Base-by-base conservation (phyloP, 257 asterid species). In the Solanum neorickii region DNA sequence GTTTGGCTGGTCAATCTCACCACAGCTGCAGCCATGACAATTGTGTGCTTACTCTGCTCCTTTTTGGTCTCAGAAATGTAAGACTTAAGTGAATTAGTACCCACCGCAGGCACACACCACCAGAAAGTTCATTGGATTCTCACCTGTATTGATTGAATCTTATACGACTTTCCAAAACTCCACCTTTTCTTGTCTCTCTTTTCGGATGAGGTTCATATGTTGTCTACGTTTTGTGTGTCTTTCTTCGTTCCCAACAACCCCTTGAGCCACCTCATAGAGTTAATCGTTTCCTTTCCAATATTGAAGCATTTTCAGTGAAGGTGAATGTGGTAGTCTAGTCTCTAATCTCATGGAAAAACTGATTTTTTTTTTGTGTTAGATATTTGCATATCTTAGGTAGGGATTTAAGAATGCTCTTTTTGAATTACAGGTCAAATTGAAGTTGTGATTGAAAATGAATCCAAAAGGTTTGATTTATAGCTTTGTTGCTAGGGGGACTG, bases 381-480 rank as follows among this genome's bases (percentile, higher is more conserved):
- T 27, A 27, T 86, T 39, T 86, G 46, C 59, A 14, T 49, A 29
- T 23, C 27, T 44, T n/a, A 4, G 13, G 52, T 21, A 72, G 84
- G 46, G 74, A 42, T 72, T 25, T 44, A 65, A 49, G 29, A 46
- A 49, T 2, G 4, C 44, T 86, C 31, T 33, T 49, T 73, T 33
- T 31, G 47, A 73, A 86, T 75, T n/a, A 18, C 56, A 49, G 82
- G 72, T 47, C 7, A 35, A 72, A 14, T 52, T 86, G 74, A 60
- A 86, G 35, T 86, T 86, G 33, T 86, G 69, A 47, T 82, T 86
- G n/a, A 68, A 86, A 86, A 96, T 96, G 99, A 91, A 91, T 90
- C 99, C 93, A 14, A 97, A 91, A 87, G 99, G 99, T 76, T 95
- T 97, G 93, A 97, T 97, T 88, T 97, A 97, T 89, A 95, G 99